Evolutionary conservation across 208 protist species (phyloP), one percentile per base, ranked within the genome.

Genomic region (Leishmania lainsoni): DNA sequence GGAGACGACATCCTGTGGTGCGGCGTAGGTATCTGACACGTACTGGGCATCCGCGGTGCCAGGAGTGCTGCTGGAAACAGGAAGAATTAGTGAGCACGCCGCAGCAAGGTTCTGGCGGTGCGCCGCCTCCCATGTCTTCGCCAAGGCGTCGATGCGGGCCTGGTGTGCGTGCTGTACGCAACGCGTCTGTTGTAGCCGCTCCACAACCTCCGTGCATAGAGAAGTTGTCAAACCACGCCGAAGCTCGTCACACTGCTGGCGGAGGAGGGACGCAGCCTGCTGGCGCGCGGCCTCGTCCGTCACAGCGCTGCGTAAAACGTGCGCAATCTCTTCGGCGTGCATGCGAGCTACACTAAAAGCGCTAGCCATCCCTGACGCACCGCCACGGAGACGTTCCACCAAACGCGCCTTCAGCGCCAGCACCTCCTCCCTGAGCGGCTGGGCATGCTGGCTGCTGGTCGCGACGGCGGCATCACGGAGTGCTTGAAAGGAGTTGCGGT

Each of bases 81-180:
- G 83, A 17, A 89, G 58, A 29, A 78, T 49, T 1, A 94, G 81
- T 22, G 71, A 71, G 66, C 85, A 81, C 17, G 84, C 81, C 45
- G 89, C 87, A 32, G 77, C 68, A 26, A 95, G 86, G 59, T 88
- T 79, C 73, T 93, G 87, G 22, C 89, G 86, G 77, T 92, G 89
- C 70, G 91, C 90, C 20, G 83, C 80, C 81, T 90, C 90, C 92
- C 92, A 95, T 52, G 84, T 70, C 10, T 70, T 83, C 16, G 85
- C 81, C 56, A 86, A 32, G 52, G 88, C 87, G 51, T 95, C 89
- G 26, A 93, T 76, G 45, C 85, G 89, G 4, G 87, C 74, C 48
- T 87, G 68, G 52, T 89, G 80, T 69, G 90, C 83, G 61, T 92
- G 87, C 73, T 92, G 92, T 51, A 70, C 75, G 54, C 74, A 73